A percentile compares a stretch with the other conserved stretches of the same genome.
These are phyloP conservation scores for Fallopia convolvulus DNA, from an alignment of 148 eudicot genomes.

Conservation along the genomic window DNA sequence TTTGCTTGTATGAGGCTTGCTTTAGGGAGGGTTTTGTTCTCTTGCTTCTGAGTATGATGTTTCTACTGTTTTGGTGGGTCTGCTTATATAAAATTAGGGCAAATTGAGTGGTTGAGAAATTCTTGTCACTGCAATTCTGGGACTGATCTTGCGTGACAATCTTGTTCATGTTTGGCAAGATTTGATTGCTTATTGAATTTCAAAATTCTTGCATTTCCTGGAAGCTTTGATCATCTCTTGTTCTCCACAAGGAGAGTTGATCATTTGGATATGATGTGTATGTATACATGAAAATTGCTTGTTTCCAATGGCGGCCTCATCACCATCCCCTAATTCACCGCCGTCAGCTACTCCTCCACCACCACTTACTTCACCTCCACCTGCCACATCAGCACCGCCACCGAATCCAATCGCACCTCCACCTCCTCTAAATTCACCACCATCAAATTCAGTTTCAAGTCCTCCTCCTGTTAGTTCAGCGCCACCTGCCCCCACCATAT, in stretches of 20 bases:
- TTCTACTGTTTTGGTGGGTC: background rate
- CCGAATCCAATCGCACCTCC: conserved; percentile 26
- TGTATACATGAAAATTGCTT: background rate
- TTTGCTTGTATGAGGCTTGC: background rate
- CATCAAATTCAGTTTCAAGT: conserved; percentile 16
- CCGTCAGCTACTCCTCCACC: conserved; percentile 2
- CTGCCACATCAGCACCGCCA: conserved; percentile 14
- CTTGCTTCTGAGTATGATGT: background rate
- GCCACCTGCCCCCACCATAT: conserved; percentile 15
- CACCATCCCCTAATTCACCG: conserved; percentile 1
- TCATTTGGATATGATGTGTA: background rate
- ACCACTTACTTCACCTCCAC: background rate
- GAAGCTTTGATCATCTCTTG: background rate
- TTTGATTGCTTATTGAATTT: conserved; percentile 3
- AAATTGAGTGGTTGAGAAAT: conserved; percentile 5
- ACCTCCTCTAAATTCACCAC: conserved; percentile 19
- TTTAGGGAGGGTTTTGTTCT: background rate
- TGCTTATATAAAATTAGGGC: background rate
- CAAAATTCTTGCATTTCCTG: background rate
- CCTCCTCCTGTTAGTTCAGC: conserved; percentile 19
- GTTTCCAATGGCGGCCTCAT: conserved; percentile 4
- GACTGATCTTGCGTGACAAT: background rate
- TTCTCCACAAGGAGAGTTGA: background rate
- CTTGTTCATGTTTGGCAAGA: background rate
- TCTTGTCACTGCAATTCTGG: background rate